phyloP scores from a whole-genome alignment of 371 early-diverging fungal species.

The Rhizopus stolonifer region DNA sequence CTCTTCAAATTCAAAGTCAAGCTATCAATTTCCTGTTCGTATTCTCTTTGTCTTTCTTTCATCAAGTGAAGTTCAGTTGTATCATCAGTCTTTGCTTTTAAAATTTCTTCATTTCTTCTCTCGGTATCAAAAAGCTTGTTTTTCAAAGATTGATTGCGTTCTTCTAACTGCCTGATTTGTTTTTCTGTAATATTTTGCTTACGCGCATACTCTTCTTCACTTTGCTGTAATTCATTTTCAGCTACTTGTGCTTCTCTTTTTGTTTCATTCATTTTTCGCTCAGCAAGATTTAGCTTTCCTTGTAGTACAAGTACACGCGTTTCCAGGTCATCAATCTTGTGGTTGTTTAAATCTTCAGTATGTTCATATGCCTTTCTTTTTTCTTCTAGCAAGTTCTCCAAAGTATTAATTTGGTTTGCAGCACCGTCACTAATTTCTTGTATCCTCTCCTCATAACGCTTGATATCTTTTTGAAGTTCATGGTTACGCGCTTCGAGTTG shows the following conservation, averaged over 20 bases:
- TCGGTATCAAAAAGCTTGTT: not conserved
- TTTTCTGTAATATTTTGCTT: not conserved
- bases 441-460: not conserved
- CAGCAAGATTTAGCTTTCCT: constrained; percentile 4
- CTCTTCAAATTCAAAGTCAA: not conserved
- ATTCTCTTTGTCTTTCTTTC: not conserved
- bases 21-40: not conserved
- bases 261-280: constrained; percentile 6
- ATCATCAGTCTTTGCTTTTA: not conserved
- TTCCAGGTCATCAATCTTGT: constrained; percentile 9
- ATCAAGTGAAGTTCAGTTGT: not conserved
- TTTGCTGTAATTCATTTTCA: constrained; percentile 3
- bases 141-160: not conserved
- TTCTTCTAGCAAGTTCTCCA: constrained; percentile 2
- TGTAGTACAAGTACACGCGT: not conserved
- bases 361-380: not conserved
- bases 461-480: not conserved
- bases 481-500: constrained; percentile 4
- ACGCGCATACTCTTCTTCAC: constrained; percentile 9
- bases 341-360: not conserved
- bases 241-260: not conserved
- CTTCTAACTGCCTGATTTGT: not conserved
- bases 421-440: not conserved
- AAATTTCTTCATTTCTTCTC: constrained; percentile 2
- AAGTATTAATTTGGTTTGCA: not conserved